Evolutionary conservation across 2,329 filamentous ascomycete species (phyloP).

Genomic region (Trichoderma koningii): DNA sequence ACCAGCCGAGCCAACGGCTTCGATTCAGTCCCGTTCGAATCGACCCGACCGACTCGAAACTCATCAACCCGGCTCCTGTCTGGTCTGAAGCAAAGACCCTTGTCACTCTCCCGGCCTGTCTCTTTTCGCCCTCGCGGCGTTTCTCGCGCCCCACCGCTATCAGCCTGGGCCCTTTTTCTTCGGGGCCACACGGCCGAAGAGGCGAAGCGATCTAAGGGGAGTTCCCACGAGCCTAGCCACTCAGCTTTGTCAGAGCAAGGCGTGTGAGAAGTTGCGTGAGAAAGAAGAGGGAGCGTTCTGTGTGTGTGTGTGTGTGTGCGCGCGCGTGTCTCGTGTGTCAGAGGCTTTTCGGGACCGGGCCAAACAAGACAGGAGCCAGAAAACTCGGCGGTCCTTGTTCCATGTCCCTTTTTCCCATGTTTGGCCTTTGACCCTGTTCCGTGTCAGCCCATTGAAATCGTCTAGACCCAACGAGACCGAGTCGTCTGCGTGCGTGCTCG

Average conservation of each 20-base stretch:
- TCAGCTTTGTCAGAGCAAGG: slow-evolving; percentile 9
- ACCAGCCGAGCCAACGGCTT: slow-evolving; percentile 22
- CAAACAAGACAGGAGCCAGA: not conserved
- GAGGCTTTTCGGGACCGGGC: not conserved
- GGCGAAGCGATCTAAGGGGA: not conserved
- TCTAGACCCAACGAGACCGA: slow-evolving; percentile 11
- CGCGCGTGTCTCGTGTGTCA: slow-evolving; percentile 3
- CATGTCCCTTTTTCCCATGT: no score
- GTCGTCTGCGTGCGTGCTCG: slow-evolving; percentile 1
- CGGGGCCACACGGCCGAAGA: slow-evolving; percentile 18
- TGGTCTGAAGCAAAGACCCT: slow-evolving; percentile 1
- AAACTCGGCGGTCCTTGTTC: not conserved
- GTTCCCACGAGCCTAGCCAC: not conserved
- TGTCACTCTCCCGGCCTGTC: not conserved
- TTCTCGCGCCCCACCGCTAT: slow-evolving; percentile 24
- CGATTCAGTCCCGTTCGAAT: no score
- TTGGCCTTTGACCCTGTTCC: not conserved
- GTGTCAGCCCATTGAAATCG: slow-evolving; percentile 24
- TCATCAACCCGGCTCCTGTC: slow-evolving; percentile 13
- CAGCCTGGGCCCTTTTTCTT: slow-evolving; percentile 14
- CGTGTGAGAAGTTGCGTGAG: no score
- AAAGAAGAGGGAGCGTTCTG: not conserved
- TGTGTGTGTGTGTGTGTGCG: slow-evolving; percentile 2
- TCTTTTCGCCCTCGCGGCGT: slow-evolving; percentile 15
- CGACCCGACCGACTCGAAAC: no score